Evolutionary conservation across 768 basidiomycete genomes (phyloP).

Genomic region (Mrakia blollopis): DNA sequence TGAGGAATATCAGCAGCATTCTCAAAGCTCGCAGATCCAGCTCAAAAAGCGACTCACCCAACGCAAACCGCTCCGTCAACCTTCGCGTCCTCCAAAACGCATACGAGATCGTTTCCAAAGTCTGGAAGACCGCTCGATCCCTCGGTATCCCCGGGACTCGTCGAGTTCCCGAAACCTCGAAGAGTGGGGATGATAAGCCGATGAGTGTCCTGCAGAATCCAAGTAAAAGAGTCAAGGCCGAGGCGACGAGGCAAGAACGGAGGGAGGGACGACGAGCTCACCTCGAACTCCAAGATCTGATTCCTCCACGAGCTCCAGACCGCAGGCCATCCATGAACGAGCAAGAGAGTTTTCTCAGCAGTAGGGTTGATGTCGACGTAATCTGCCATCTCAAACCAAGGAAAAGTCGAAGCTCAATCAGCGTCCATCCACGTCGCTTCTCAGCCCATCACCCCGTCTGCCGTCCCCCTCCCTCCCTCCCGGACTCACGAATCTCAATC

Average conservation of each 20-base stretch:
- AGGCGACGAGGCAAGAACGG: background rate
- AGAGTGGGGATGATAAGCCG: conserved; percentile 47
- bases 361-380: conserved; percentile 62
- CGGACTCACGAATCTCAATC: conserved; percentile 10
- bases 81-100: conserved; percentile 55
- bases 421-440: no score
- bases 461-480: background rate
- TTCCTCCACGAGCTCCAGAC: conserved; percentile 70
- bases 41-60: conserved; percentile 50
- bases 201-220: no score
- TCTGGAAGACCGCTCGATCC: conserved; percentile 60
- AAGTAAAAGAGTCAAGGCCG: background rate
- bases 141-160: conserved; percentile 59
- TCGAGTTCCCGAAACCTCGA: conserved; percentile 66
- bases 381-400: conserved; percentile 44
- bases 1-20: conserved; percentile 15
- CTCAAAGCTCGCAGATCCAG: background rate
- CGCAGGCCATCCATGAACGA: conserved; percentile 77
- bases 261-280: conserved; percentile 33
- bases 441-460: no score
- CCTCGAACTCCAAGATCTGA: conserved; percentile 65
- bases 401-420: conserved; percentile 38
- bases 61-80: conserved; percentile 56
- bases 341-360: conserved; percentile 54
- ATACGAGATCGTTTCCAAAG: conserved; percentile 59